Percentiles rank a stretch among this genome's conserved stretches.
Conservation (phyloP, 2,329 filamentous ascomycete species). For the Meredithiella fracta region DNA sequence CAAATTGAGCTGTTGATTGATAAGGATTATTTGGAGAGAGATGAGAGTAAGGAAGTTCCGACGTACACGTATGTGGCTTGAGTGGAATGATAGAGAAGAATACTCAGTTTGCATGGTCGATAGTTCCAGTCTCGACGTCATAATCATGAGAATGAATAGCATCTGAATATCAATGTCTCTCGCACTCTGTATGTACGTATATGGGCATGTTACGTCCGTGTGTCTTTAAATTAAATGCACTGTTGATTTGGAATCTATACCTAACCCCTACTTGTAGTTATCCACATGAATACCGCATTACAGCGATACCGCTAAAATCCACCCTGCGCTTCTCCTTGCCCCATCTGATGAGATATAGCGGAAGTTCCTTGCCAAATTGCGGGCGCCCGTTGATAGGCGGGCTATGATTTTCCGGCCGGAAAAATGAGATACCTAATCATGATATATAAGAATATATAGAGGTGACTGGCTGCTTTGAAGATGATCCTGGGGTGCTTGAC, state of each 20-base stretch:
- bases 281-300: no score
- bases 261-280: no score
- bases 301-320: no score
- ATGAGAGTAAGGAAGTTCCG: conserved; percentile 48
- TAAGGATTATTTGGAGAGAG: conserved; percentile 61
- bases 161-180: not conserved
- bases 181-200: not conserved
- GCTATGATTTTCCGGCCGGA: not conserved
- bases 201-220: no score
- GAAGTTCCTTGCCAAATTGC: not conserved
- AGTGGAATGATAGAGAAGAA: conserved; percentile 12
- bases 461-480: no score
- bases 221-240: no score
- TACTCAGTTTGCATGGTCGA: not conserved
- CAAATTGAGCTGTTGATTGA: conserved; percentile 64
- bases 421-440: no score
- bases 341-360: not conserved
- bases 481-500: not conserved
- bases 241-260: no score
- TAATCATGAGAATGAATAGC: not conserved
- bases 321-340: not conserved
- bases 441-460: no score
- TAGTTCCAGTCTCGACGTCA: conserved; percentile 1
- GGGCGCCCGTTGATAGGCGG: not conserved
- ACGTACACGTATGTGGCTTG: conserved; percentile 59